Conservation (phyloP, 768 basidiomycete species). For the Mrakia hoshinonis region DNA sequence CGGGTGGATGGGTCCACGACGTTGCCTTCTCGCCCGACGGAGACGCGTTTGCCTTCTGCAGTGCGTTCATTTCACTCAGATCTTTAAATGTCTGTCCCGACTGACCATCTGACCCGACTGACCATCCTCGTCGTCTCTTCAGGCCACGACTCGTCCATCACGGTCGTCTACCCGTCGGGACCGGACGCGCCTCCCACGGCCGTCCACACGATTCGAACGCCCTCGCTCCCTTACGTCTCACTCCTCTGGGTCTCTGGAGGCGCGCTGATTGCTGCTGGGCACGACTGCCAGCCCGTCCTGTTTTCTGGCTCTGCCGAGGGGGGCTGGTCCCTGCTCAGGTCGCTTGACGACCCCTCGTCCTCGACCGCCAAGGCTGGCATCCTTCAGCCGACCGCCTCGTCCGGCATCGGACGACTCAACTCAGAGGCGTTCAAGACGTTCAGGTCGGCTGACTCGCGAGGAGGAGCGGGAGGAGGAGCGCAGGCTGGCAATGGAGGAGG, state of each 20-base stretch:
- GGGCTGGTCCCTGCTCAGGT: constrained; percentile 73
- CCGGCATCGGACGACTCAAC: constrained; percentile 63
- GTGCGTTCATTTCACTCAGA: constrained; percentile 48
- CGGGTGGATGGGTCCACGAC: constrained; percentile 94
- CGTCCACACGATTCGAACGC: constrained; percentile 63
- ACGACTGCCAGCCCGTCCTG: constrained; percentile 91
- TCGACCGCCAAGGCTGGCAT: constrained; percentile 48
- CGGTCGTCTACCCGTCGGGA: constrained; percentile 68
- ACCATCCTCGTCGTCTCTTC: background rate
- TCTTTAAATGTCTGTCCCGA: background rate
- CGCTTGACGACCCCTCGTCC: constrained; percentile 70
- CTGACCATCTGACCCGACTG: background rate
- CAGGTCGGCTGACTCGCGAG: constrained; percentile 78
- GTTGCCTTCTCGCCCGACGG: constrained; percentile 95
- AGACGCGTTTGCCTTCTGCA: constrained; percentile 83
- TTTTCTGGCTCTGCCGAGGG: constrained; percentile 58
- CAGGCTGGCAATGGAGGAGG: constrained; percentile 33
- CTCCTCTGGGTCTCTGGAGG: constrained; percentile 79
- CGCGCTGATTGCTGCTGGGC: constrained; percentile 79
- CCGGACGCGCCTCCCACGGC: constrained; percentile 45
- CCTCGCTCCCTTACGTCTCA: constrained; percentile 71
- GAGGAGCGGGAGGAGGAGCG: constrained; percentile 39
- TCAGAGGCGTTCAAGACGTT: constrained; percentile 91
- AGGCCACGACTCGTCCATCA: constrained; percentile 95
- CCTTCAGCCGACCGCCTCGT: constrained; percentile 40